These are phyloP conservation scores for Nitzschia inconspicua DNA, from an alignment of 108 stramenopile species.

Conservation along the genomic window DNA sequence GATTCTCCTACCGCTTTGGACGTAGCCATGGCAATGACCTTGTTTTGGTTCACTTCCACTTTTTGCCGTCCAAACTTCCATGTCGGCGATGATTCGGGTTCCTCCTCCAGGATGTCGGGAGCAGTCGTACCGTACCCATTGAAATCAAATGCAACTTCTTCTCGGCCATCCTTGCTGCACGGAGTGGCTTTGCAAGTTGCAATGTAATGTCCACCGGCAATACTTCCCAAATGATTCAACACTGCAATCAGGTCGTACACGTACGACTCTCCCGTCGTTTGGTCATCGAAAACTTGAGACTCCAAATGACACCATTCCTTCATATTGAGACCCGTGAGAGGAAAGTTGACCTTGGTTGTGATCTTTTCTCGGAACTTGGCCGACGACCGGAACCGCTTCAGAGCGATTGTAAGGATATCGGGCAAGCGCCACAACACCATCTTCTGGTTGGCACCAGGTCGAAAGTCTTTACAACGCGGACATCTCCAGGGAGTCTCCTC, in stretches of 20 bases:
- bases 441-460: conserved; percentile 76
- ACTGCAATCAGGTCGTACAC: conserved; percentile 92
- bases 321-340: conserved; percentile 88
- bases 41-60: conserved; percentile 49
- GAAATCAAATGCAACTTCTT: conserved; percentile 82
- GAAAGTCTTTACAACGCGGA: conserved; percentile 82
- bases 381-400: conserved; percentile 94
- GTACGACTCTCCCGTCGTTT: conserved; percentile 36
- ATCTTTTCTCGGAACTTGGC: conserved; percentile 94
- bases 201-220: conserved; percentile 97
- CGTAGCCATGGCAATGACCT: conserved; percentile 32
- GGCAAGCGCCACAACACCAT: conserved; percentile 90
- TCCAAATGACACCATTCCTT: conserved; percentile 69
- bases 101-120: conserved; percentile 20
- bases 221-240: conserved; percentile 94
- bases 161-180: conserved; percentile 78
- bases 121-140: conserved; percentile 48
- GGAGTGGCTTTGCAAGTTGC: conserved; percentile 86
- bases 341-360: conserved; percentile 91
- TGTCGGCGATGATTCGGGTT: conserved; percentile 43
- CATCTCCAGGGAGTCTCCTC: conserved; percentile 59
- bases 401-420: conserved; percentile 87
- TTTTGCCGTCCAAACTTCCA: conserved; percentile 71
- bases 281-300: conserved; percentile 45
- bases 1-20: conserved; percentile 57